Evolutionary conservation across 768 basidiomycete genomes (phyloP).

Genomic region (Crepidotus variabilis): DNA sequence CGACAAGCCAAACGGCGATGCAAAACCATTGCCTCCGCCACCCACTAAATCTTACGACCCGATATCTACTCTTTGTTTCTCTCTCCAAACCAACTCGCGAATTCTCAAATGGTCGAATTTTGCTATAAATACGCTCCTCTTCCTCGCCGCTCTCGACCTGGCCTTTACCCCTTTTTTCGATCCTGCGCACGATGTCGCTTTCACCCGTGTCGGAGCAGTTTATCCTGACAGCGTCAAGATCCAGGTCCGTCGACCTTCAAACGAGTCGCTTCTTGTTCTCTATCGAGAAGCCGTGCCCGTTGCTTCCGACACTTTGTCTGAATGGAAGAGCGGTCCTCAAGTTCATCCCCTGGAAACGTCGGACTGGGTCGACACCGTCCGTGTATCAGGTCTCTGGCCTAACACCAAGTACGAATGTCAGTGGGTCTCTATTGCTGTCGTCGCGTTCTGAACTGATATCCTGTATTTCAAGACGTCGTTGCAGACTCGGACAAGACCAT

Average conservation of each 20-base stretch:
- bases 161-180: constrained; percentile 52
- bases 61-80: constrained; percentile 22
- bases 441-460: neutral
- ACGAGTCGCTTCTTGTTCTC: constrained; percentile 32
- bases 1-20: neutral
- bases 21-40: neutral
- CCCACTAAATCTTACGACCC: neutral
- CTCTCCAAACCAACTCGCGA: constrained; percentile 31
- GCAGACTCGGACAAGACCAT: constrained; percentile 38
- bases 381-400: constrained; percentile 61
- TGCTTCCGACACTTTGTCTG: constrained; percentile 12
- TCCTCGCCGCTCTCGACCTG: constrained; percentile 44
- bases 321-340: constrained; percentile 55
- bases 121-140: constrained; percentile 28
- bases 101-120: constrained; percentile 25
- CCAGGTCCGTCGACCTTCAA: constrained; percentile 52
- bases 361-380: constrained; percentile 60
- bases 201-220: constrained; percentile 69
- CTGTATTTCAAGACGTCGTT: constrained; percentile 33
- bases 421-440: constrained; percentile 17
- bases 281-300: constrained; percentile 38
- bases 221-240: constrained; percentile 63
- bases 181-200: constrained; percentile 50
- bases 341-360: constrained; percentile 36
- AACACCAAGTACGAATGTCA: constrained; percentile 67